These are phyloP conservation scores for Leishmania lainsoni DNA, from an alignment of 208 protist species.

Conservation along the genomic window DNA sequence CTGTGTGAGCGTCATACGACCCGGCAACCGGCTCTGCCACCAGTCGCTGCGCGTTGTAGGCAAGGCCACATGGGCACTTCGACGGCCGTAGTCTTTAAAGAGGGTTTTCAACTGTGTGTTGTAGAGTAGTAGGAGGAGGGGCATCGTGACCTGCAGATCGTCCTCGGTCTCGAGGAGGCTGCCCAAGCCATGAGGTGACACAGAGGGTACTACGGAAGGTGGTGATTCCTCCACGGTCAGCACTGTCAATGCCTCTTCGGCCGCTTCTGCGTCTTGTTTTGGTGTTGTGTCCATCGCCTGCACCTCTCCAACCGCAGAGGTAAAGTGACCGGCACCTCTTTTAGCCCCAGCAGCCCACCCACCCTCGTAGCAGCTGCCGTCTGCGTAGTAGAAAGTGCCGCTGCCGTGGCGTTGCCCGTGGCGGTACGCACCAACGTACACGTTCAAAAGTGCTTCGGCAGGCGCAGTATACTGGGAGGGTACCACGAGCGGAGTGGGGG, in stretches of 20 bases:
- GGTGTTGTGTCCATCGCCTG: constrained; percentile 8
- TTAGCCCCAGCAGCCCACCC: constrained; percentile 70
- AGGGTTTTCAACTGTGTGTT: constrained; percentile 70
- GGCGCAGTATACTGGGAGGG: constrained; percentile 47
- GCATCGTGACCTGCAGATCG: constrained; percentile 15
- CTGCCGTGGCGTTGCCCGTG: constrained; percentile 67
- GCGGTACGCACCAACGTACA: constrained; percentile 68
- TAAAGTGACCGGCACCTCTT: constrained; percentile 61
- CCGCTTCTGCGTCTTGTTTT: constrained; percentile 13
- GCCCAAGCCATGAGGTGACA: constrained; percentile 19
- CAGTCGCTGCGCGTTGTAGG: constrained; percentile 66
- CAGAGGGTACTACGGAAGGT: constrained; percentile 20
- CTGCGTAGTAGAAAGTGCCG: constrained; percentile 86
- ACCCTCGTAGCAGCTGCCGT: constrained; percentile 87
- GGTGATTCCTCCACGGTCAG: neutral
- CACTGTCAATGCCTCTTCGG: constrained; percentile 26
- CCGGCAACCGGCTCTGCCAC: constrained; percentile 76
- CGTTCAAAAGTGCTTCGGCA: constrained; percentile 58
- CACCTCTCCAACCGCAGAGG: constrained; percentile 53
- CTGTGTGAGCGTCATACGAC: constrained; percentile 64
- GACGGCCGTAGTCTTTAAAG: constrained; percentile 52
- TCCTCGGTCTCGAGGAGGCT: constrained; percentile 43
- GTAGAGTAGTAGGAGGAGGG: constrained; percentile 66
- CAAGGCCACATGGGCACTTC: constrained; percentile 45
- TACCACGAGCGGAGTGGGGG: constrained; percentile 10